Conservation (phyloP, 2,329 filamentous ascomycete species). For the Bisporella sp. region DNA sequence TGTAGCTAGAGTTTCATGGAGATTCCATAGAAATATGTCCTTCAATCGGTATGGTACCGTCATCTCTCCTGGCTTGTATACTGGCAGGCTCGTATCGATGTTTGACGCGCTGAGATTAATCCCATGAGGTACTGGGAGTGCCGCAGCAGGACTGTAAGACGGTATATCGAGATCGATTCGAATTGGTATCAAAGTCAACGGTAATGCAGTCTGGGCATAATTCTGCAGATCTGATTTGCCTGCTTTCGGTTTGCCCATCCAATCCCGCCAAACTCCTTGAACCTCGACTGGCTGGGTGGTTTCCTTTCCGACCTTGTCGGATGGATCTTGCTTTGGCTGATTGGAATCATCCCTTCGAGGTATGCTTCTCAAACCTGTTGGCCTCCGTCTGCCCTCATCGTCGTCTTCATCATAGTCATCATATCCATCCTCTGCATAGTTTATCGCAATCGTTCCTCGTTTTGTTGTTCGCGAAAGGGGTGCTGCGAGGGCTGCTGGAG, state of each 20-base stretch:
- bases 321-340: slow-evolving; percentile 54
- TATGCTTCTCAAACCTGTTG: slow-evolving; percentile 77
- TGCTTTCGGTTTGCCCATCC: slow-evolving; percentile 71
- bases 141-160: slow-evolving; percentile 60
- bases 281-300: slow-evolving; percentile 70
- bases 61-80: slow-evolving; percentile 72
- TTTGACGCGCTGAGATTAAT: slow-evolving; percentile 38
- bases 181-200: slow-evolving; percentile 87
- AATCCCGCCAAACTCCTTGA: slow-evolving; percentile 89
- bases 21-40: slow-evolving; percentile 96
- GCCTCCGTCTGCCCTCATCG: slow-evolving; percentile 58
- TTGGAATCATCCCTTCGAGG: slow-evolving; percentile 63
- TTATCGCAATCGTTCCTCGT: slow-evolving; percentile 91
- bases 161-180: slow-evolving; percentile 92
- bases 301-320: slow-evolving; percentile 79
- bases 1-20: slow-evolving; percentile 89
- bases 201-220: slow-evolving; percentile 64
- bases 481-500: slow-evolving; percentile 56
- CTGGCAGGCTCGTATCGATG: slow-evolving; percentile 65
- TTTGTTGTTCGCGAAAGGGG: slow-evolving; percentile 82
- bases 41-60: slow-evolving; percentile 83
- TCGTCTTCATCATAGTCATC: slow-evolving; percentile 79
- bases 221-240: slow-evolving; percentile 53
- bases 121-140: slow-evolving; percentile 57
- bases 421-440: slow-evolving; percentile 94